Evolutionary conservation across 495 filamentous ascomycete species (phyloP), one percentile per base, ranked within the genome.

Genomic region (Neurospora sp.): DNA sequence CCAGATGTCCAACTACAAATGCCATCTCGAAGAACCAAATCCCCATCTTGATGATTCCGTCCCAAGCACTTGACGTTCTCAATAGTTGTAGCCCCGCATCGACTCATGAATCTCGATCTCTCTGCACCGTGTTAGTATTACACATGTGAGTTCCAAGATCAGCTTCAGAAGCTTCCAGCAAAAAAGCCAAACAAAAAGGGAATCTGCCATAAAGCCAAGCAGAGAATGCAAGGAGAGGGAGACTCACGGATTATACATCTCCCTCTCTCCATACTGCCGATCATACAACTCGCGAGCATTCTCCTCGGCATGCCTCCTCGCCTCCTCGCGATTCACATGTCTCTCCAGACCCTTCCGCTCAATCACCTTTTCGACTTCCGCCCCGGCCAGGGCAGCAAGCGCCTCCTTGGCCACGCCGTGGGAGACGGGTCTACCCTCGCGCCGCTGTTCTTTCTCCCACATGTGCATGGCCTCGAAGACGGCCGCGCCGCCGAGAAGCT

Each of bases 381-480:
- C 89, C 48, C 88, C 92, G 68, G 89, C 91, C 68, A 93, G 78
- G 74, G 89, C 92, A 61, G 86, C 90, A 22, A 94, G 84, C 42
- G 90, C 78, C 81, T 94, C 92, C 85, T 94, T 94, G 81, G 93
- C 93, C 78, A 93, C 89, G 44, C 82, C 84, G 84, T 94, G 93
- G 76, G 83, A 85, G 74, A 93, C 89, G 1, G 84, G 73, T 83
- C 92, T 89, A 84, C 92, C 92, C 82, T 93, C 84, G 72, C 84
- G 85, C 79, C 91, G 90, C 83, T 93, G 89, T 72, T 89, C 83
- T 80, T 94, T 89, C 82, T 94, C 92, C 80, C 89, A 94, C 18
- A 89, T 82, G 86, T 93, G 93, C 87, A 96, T 91, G 73, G 87
- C 92, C 75, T 88, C 92, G 78, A 94, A 94, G 73, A 91, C 89